Percentiles rank a stretch among this genome's conserved stretches.
Evolutionary conservation across 305 asterid species (phyloP).

Genomic region (Solanum chacoense): DNA sequence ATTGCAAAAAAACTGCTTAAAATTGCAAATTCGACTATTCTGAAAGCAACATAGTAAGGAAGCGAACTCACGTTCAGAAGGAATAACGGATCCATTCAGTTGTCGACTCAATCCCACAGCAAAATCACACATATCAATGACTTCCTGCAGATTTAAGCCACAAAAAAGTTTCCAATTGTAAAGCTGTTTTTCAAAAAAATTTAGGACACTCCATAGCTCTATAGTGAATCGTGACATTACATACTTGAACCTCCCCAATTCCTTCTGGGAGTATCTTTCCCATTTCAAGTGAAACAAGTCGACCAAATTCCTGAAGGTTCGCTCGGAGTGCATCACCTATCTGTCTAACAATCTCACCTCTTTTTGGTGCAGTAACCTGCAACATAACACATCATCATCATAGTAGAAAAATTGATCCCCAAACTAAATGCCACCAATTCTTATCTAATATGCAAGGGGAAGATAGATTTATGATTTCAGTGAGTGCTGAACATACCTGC

Average conservation of each 20-base stretch:
- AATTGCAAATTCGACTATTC: neutral
- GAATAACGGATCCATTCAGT: slow-evolving; percentile 88
- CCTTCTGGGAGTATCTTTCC: slow-evolving; percentile 98
- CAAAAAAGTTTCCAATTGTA: neutral
- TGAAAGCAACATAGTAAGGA: neutral
- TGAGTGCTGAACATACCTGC: slow-evolving; percentile 29
- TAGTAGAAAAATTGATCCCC: neutral
- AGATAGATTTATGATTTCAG: neutral
- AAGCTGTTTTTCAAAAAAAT: neutral
- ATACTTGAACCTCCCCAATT: slow-evolving; percentile 96
- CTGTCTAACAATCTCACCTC: slow-evolving; percentile 98
- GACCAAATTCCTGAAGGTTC: slow-evolving; percentile 79
- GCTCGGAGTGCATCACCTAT: slow-evolving; percentile 91
- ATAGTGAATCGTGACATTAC: neutral
- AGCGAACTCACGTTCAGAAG: slow-evolving; percentile 80
- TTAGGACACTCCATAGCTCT: neutral
- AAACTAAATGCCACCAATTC: neutral
- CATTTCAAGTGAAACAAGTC: slow-evolving; percentile 95
- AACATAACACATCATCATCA: slow-evolving; percentile 4
- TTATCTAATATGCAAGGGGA: neutral
- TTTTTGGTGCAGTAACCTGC: slow-evolving; percentile 95
- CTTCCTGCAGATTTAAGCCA: slow-evolving; percentile 45
- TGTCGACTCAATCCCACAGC: slow-evolving; percentile 99
- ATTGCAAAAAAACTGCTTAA: neutral
- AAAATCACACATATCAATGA: slow-evolving; percentile 97